A percentile compares a stretch with the other conserved stretches of the same genome.
phyloP scores from a whole-genome alignment of 1,139 yeast species.

The Meyerozyma guilliermondii region DNA sequence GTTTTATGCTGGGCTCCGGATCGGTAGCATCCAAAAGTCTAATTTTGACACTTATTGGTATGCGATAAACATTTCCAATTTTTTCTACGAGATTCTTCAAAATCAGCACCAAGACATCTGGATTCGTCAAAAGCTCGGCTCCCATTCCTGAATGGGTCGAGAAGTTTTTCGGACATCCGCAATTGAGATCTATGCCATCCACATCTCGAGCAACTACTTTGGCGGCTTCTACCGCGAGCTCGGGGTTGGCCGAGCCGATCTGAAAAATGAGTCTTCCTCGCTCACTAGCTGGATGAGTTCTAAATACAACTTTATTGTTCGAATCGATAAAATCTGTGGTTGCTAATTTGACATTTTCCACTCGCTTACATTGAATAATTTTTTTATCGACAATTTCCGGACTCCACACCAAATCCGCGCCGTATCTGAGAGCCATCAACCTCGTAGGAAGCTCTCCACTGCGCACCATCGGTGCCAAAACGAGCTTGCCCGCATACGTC shows the following conservation, averaged over 20 bases:
- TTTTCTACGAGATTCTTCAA: constrained; percentile 61
- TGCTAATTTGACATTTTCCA: constrained; percentile 46
- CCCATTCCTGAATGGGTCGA: constrained; percentile 96
- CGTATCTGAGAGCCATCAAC: constrained; percentile 68
- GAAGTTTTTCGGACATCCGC: constrained; percentile 94
- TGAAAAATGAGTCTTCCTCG: constrained; percentile 71
- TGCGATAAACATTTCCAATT: constrained; percentile 71
- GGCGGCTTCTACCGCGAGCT: constrained; percentile 85
- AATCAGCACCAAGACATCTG: constrained; percentile 70
- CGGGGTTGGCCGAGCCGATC: constrained; percentile 82
- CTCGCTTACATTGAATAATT: constrained; percentile 62
- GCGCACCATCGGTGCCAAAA: constrained; percentile 94
- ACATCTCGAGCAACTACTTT: constrained; percentile 76
- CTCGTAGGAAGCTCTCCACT: constrained; percentile 93
- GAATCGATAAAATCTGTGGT: constrained; percentile 55
- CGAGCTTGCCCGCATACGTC: constrained; percentile 56
- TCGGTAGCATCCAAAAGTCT: constrained; percentile 59
- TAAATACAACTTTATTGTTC: constrained; percentile 48
- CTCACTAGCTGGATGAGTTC: constrained; percentile 66
- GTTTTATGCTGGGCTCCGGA: constrained; percentile 49
- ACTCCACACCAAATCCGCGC: constrained; percentile 94
- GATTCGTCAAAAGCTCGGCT: constrained; percentile 80
- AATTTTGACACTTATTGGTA: constrained; percentile 88
- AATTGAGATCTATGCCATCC: constrained; percentile 87
- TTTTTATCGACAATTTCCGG: constrained; percentile 93